Percentiles rank a stretch among this genome's conserved stretches.
phyloP scores from a whole-genome alignment of 2,329 filamentous ascomycete genomes.

The Iodosphaeria phyllophila region DNA sequence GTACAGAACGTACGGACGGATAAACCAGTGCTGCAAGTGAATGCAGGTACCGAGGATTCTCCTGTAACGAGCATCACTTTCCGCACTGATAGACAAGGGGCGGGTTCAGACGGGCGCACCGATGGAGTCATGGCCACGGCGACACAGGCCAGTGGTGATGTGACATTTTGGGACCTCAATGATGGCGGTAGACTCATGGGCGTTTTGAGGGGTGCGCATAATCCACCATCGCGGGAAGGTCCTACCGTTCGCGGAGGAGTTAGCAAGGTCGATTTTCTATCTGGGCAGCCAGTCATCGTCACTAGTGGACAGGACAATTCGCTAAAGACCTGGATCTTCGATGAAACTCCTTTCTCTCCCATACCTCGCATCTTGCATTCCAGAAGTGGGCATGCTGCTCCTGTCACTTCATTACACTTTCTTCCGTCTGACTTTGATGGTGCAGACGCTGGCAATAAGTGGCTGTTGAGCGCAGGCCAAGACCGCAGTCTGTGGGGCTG shows the following conservation, averaged over 20 bases:
- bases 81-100: slow-evolving; percentile 72
- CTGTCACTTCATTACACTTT: slow-evolving; percentile 69
- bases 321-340: slow-evolving; percentile 91
- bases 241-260: slow-evolving; percentile 53
- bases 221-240: slow-evolving; percentile 42
- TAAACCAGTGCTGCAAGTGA: slow-evolving; percentile 49
- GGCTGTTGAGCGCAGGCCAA: slow-evolving; percentile 75
- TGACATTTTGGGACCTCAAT: slow-evolving; percentile 94
- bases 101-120: slow-evolving; percentile 68
- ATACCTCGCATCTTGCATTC: slow-evolving; percentile 72
- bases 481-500: slow-evolving; percentile 93
- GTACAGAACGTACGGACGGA: slow-evolving; percentile 73
- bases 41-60: slow-evolving; percentile 42
- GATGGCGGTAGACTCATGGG: slow-evolving; percentile 73
- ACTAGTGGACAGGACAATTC: slow-evolving; percentile 89
- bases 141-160: slow-evolving; percentile 60
- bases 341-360: slow-evolving; percentile 76
- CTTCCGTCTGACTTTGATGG: slow-evolving; percentile 79
- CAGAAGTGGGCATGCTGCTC: slow-evolving; percentile 74
- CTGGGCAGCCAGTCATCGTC: slow-evolving; percentile 75
- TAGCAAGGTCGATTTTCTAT: slow-evolving; percentile 74
- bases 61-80: slow-evolving; percentile 75
- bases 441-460: slow-evolving; percentile 75
- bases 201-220: slow-evolving; percentile 73
- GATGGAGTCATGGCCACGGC: slow-evolving; percentile 91